A percentile compares a stretch with the other conserved stretches of the same genome.
These are phyloP conservation scores for Corylus americana DNA, from an alignment of 306 rosid genomes.

Conservation along the genomic window DNA sequence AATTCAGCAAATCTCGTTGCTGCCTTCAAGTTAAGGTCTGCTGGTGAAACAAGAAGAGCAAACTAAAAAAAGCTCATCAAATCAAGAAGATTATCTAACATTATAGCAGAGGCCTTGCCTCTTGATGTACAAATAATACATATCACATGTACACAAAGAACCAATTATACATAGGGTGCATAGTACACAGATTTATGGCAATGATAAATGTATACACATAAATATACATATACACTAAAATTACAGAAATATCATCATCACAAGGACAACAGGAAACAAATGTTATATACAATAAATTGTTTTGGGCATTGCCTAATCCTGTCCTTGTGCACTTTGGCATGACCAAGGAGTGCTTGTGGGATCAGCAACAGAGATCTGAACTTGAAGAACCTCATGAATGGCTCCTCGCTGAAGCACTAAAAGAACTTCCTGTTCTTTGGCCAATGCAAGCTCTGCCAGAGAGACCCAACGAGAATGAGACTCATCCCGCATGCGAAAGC, in stretches of 20 bases:
- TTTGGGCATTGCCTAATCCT: neutral
- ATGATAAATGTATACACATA: neutral
- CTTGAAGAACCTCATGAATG: conserved; percentile 69
- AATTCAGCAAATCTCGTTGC: neutral
- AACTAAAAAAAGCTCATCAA: neutral
- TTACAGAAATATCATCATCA: neutral
- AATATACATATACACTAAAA: neutral
- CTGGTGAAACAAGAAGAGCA: neutral
- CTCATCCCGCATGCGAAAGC: conserved; percentile 79
- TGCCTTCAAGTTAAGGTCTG: neutral
- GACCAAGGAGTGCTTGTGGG: conserved; percentile 34
- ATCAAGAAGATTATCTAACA: neutral
- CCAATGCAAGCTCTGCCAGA: conserved; percentile 43
- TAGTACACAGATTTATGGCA: neutral
- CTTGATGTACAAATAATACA: neutral
- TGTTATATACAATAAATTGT: neutral
- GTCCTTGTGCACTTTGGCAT: conserved; percentile 13
- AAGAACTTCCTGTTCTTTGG: conserved; percentile 51
- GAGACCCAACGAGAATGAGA: conserved; percentile 47
- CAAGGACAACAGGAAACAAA: neutral
- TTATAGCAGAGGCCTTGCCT: neutral
- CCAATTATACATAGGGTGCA: neutral
- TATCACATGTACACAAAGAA: neutral
- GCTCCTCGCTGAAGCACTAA: conserved; percentile 81
- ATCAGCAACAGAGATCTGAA: conserved; percentile 57